Evolutionary conservation across 2,329 filamentous ascomycete species (phyloP), one percentile per base, ranked within the genome.

Genomic region (Colletotrichum musicola): DNA sequence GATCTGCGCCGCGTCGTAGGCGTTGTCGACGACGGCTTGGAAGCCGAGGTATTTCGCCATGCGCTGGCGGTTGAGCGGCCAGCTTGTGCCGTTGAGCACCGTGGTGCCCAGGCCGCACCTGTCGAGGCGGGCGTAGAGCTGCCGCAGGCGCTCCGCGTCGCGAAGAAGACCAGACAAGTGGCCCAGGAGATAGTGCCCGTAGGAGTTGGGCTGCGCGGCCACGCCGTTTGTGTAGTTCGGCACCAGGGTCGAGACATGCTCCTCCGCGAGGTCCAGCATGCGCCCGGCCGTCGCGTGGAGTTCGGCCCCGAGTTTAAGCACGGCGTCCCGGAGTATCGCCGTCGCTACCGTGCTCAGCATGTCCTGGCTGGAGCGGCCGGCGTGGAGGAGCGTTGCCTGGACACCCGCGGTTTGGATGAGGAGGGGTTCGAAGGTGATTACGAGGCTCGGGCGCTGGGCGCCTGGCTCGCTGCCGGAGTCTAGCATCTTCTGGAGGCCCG

Each of bases 191-290:
- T 69, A 67, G 3, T 69, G 66, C 1, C 66, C 66, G 13, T 69
- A 69, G 0, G 66, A 67, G 27, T 69, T 69, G 4, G 66, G 66
- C 14, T 69, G 66, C 2, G 66, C 66, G 2, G 62, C 62, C 10
- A 69, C 66, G 14, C 66, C 66, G 1, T 69, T 69, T 13, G 66
- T 69, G 20, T 69, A 69, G 4, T 67, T 69, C 0, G 66, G 66
- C 2, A 69, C 66, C 0, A 67, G 56, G 2, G 66, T 69, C 9
- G 25, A 10, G 14, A 22, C 18, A 12, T 69, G 56, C 3, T 20
- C 47, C 14, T 56, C 38, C 18, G 66, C 66, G 42, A 62, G n/a
- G 4, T 14, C 44, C 4, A 69, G n/a, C 1, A 62, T 50, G 5
- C 44, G 57, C 5, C 20, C 5, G 7, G 66, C 61, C 22, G 66